A percentile compares a stretch with the other conserved stretches of the same genome.
phyloP scores from a whole-genome alignment of 345 rosid species.

The Mercurialis annua region DNA sequence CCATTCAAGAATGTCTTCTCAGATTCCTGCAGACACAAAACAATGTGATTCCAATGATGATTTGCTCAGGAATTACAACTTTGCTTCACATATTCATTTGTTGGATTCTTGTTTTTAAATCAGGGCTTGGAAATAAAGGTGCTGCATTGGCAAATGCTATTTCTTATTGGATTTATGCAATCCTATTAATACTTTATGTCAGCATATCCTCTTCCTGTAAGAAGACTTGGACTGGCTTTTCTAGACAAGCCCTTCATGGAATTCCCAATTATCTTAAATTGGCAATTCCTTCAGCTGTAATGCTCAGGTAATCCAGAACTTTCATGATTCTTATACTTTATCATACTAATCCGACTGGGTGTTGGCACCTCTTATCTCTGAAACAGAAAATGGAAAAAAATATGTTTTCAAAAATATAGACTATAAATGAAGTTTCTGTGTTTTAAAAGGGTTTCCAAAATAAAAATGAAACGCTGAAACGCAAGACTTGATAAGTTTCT shows the following conservation, averaged over 20 bases:
- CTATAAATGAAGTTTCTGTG: too few species aligned
- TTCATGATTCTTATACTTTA: background rate
- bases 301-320: conserved; percentile 33
- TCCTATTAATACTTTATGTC: conserved; percentile 28
- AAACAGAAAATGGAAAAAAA: too few species aligned
- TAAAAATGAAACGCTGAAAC: too few species aligned
- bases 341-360: background rate
- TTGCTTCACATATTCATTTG: conserved; percentile 37
- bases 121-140: conserved; percentile 45
- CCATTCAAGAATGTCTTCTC: conserved; percentile 37
- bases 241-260: conserved; percentile 27
- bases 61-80: conserved; percentile 40
- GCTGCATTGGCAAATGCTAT: conserved; percentile 46
- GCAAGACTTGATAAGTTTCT: background rate
- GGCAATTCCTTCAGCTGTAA: conserved; percentile 46
- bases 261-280: conserved; percentile 27
- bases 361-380: too few species aligned
- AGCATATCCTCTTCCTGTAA: conserved; percentile 34
- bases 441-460: too few species aligned
- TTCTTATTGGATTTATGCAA: conserved; percentile 39
- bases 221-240: conserved; percentile 37
- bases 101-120: conserved; percentile 42
- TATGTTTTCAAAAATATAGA: too few species aligned
- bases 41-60: conserved; percentile 48
- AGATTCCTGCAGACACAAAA: conserved; percentile 50